Evolutionary conservation across 2,329 filamentous ascomycete species (phyloP), one percentile per base, ranked within the genome.

Genomic region (Pseudogymnoascus destructans): DNA sequence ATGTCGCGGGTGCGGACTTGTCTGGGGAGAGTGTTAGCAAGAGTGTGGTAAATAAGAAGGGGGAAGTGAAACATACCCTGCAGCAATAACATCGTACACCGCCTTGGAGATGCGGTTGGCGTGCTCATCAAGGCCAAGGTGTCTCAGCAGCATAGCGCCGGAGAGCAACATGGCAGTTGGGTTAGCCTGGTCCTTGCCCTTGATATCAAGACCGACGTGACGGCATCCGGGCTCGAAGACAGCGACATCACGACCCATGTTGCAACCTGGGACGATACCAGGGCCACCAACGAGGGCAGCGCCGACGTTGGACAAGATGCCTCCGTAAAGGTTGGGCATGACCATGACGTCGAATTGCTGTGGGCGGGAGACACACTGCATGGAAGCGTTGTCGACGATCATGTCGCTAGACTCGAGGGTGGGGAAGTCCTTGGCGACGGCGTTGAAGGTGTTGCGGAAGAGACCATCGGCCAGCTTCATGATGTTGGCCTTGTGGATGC

Each of bases 401-500:
- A 98, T 96, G 78, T 98, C 93, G 79, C 95, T 95, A 72, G 86
- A 86, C 79, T 96, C 88, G 67, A 98, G 81, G 63, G 89, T 95
- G 61, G 93, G 92, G 79, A 93, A 98, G 74, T 95, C 89, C 79
- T 95, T 87, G 65, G 90, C 88, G 66, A 93, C 85, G 70, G 85
- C 81, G 79, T 95, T 89, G 81, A 97, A 95, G 66, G 93, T 97
- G 78, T 85, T 92, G 73, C 93, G 87, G 89, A 98, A 98, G 59
- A 98, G 87, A 75, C 93, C 93, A 68, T 98, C 93, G 73, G 91
- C 92, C 61, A 98, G 82, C 83, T 98, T 98, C 93, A 98, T 98
- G 79, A 98, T 98, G 82, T 98, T 98, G 77, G 93, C 93, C 83
- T 98, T 98, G 86, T 98, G 93, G 72, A 98, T 97, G 79, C 92